Conservation (phyloP, 768 basidiomycete species). For the Neoboletus subvelutipes region DNA sequence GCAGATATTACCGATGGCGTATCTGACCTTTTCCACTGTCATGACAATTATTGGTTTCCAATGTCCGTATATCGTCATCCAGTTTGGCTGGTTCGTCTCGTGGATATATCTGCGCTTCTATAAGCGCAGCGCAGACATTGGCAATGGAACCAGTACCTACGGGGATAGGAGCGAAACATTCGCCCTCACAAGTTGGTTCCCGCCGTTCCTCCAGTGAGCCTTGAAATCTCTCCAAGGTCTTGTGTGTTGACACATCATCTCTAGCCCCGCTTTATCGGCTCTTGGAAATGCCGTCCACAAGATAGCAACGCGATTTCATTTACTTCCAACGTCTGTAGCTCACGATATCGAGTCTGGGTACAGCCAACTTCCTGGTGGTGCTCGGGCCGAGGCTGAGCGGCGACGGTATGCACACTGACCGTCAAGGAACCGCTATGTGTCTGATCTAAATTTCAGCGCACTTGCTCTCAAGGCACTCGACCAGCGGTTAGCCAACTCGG, state of each 20-base stretch:
- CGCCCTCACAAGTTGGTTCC: conserved; percentile 94
- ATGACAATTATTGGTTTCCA: conserved; percentile 82
- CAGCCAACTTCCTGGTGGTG: conserved; percentile 76
- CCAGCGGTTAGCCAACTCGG: conserved; percentile 76
- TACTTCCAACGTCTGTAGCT: conserved; percentile 63
- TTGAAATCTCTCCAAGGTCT: not conserved
- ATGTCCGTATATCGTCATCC: conserved; percentile 89
- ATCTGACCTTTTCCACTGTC: conserved; percentile 86
- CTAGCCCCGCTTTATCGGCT: conserved; percentile 67
- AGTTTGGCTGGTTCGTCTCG: conserved; percentile 98
- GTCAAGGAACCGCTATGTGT: not conserved
- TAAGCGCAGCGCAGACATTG: conserved; percentile 76
- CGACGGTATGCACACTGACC: conserved; percentile 59
- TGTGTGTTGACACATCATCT: conserved; percentile 1
- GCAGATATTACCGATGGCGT: conserved; percentile 93
- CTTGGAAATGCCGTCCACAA: conserved; percentile 68
- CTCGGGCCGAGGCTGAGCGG: conserved; percentile 94
- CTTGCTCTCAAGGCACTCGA: conserved; percentile 97
- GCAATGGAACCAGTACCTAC: conserved; percentile 66
- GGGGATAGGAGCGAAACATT: conserved; percentile 98
- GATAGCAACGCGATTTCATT: conserved; percentile 63
- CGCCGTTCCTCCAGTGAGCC: conserved; percentile 88
- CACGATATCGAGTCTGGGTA: conserved; percentile 76
- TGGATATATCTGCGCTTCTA: conserved; percentile 98
- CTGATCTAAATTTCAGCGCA: conserved; percentile 53